phyloP scores from a whole-genome alignment of 805 yeast genomes.

The Lachancea dasiensis region DNA sequence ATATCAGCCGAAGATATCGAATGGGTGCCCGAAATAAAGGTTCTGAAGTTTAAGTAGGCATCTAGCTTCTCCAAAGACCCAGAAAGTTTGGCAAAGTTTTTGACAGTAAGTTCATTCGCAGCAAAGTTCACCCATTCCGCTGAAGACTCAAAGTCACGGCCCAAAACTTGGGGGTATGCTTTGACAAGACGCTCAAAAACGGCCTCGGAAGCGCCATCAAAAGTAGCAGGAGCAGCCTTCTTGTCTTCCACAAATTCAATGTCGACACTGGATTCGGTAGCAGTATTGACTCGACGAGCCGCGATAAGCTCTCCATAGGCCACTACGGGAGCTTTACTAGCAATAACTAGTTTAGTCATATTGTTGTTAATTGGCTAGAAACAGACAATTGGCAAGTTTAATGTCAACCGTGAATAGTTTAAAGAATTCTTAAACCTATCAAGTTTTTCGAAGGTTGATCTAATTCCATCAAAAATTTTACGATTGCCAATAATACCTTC shows the following conservation, averaged over 20 bases:
- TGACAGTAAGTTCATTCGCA: constrained; percentile 59
- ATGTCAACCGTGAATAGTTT: not conserved
- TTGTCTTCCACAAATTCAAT: constrained; percentile 71
- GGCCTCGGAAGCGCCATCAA: constrained; percentile 41
- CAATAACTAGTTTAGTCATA: constrained; percentile 47
- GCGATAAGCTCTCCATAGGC: constrained; percentile 78
- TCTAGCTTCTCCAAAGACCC: constrained; percentile 75
- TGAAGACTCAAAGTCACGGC: constrained; percentile 33
- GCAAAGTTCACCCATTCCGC: constrained; percentile 65
- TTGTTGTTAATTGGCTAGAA: not conserved
- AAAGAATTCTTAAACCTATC: too few species aligned
- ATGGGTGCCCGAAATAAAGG: constrained; percentile 63
- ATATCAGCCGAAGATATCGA: constrained; percentile 71
- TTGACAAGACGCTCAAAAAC: constrained; percentile 47
- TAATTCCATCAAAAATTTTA: not conserved
- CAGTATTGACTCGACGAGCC: constrained; percentile 61
- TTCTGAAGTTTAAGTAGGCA: constrained; percentile 74
- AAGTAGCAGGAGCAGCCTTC: constrained; percentile 45
- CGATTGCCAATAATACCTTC: not conserved
- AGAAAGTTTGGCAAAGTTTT: constrained; percentile 83
- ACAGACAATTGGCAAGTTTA: too few species aligned
- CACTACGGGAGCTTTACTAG: constrained; percentile 79
- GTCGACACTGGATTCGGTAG: constrained; percentile 45
- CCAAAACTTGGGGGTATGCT: constrained; percentile 43
- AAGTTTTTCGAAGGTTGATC: not conserved